These are phyloP conservation scores for Puccinia coronata DNA, from an alignment of 1,284 basidiomycete species.

Conservation along the genomic window DNA sequence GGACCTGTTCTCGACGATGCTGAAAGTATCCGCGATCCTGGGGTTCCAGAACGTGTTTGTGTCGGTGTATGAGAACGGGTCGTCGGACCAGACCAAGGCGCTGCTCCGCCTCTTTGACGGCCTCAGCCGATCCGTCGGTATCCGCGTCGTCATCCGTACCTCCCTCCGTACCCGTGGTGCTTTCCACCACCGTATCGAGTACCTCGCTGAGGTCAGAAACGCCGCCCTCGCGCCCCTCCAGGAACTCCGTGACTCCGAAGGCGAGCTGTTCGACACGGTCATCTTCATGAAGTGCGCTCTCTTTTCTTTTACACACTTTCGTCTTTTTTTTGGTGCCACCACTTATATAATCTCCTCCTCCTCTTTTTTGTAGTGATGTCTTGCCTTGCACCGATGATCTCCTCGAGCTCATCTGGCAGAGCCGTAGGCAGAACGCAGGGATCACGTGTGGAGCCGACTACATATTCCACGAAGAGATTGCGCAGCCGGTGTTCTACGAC, in stretches of 20 bases:
- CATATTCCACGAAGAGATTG: conserved; percentile 94
- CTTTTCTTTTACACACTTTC: not conserved
- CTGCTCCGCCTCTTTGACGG: conserved; percentile 88
- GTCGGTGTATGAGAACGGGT: conserved; percentile 96
- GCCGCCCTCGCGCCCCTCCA: conserved; percentile 88
- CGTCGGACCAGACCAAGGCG: conserved; percentile 92
- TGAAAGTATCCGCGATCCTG: conserved; percentile 80
- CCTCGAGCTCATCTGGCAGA: conserved; percentile 93
- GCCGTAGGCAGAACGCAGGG: conserved; percentile 83
- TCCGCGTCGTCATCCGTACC: conserved; percentile 85
- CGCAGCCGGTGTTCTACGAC: conserved; percentile 58
- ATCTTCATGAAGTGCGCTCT: conserved; percentile 77
- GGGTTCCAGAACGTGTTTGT: conserved; percentile 95
- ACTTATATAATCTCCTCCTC: not conserved
- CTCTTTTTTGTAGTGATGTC: conserved; percentile 78
- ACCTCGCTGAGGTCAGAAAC: conserved; percentile 93
- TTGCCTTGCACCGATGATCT: conserved; percentile 92
- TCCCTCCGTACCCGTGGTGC: conserved; percentile 84
- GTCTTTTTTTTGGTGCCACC: not conserved
- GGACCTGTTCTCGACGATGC: conserved; percentile 91
- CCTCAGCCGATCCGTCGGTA: conserved; percentile 78
- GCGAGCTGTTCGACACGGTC: conserved; percentile 88
- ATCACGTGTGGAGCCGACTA: conserved; percentile 96
- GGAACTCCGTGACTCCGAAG: conserved; percentile 82
- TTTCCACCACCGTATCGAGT: conserved; percentile 98